Evolutionary conservation across 305 asterid species (phyloP).

Genomic region (Solanum hybrid): DNA sequence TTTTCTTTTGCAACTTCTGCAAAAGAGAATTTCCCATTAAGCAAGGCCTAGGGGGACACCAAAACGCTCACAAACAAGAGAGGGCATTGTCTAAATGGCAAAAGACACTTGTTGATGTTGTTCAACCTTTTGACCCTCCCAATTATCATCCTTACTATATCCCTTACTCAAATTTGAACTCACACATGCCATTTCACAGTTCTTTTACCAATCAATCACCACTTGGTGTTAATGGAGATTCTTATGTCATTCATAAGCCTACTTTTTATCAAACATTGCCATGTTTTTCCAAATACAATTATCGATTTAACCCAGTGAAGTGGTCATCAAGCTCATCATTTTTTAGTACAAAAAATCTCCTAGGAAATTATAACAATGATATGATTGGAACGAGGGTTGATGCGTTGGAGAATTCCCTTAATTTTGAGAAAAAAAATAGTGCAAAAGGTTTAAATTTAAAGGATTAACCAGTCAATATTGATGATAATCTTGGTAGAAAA

Average conservation of each 20-base stretch:
- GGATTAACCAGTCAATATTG: neutral
- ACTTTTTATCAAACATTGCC: neutral
- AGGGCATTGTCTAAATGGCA: slow-evolving; percentile 40
- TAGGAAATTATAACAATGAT: neutral
- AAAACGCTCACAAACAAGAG: slow-evolving; percentile 67
- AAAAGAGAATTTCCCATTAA: slow-evolving; percentile 50
- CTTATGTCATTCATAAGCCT: neutral
- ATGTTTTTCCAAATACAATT: neutral
- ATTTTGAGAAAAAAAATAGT: neutral
- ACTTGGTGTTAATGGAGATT: neutral
- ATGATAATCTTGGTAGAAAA: neutral
- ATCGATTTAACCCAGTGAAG: neutral
- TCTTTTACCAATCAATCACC: neutral
- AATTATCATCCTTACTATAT: neutral
- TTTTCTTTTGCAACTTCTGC: slow-evolving; percentile 42
- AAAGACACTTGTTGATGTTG: slow-evolving; percentile 19
- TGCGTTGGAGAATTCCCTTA: neutral
- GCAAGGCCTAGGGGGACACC: slow-evolving; percentile 65
- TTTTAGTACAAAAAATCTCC: neutral
- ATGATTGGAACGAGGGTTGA: neutral
- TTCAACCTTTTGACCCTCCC: neutral
- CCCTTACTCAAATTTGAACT: neutral
- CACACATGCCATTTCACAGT: neutral
- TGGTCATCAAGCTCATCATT: neutral
- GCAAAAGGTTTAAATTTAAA: neutral